Percentiles rank a stretch among this genome's conserved stretches.
These are phyloP conservation scores for Pseudogymnoascus sp. DNA, from an alignment of 2,329 filamentous ascomycete species.

Conservation along the genomic window DNA sequence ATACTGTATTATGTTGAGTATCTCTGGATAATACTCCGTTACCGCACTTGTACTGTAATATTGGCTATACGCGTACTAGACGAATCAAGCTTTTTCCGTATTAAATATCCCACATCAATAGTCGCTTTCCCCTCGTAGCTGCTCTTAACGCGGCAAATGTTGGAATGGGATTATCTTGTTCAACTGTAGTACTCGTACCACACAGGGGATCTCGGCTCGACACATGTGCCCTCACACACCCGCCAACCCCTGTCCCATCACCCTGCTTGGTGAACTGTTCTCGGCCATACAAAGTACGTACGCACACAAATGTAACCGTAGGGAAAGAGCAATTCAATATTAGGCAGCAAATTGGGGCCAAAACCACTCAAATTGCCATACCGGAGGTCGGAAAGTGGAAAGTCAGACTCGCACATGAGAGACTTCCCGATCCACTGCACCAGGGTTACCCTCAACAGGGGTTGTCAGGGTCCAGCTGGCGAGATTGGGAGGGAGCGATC, in stretches of 20 bases:
- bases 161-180: neutral
- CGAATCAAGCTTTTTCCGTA: neutral
- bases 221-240: conserved; percentile 1
- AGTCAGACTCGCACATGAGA: neutral
- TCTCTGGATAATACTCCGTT: neutral
- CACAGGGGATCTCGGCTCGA: neutral
- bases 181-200: neutral
- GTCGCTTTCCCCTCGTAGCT: neutral
- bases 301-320: neutral
- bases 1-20: neutral
- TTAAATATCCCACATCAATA: neutral
- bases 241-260: neutral
- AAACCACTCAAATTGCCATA: neutral
- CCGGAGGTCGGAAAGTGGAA: neutral
- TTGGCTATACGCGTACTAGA: neutral
- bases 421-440: neutral
- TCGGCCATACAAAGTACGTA: neutral
- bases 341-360: neutral
- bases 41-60: neutral
- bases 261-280: neutral
- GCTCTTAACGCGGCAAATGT: neutral
- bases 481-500: neutral
- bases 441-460: neutral
- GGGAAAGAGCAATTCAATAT: neutral
- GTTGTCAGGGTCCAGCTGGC: neutral